These are phyloP conservation scores for Irpex sp. DNA, from an alignment of 1,284 basidiomycete genomes.

Conservation along the genomic window DNA sequence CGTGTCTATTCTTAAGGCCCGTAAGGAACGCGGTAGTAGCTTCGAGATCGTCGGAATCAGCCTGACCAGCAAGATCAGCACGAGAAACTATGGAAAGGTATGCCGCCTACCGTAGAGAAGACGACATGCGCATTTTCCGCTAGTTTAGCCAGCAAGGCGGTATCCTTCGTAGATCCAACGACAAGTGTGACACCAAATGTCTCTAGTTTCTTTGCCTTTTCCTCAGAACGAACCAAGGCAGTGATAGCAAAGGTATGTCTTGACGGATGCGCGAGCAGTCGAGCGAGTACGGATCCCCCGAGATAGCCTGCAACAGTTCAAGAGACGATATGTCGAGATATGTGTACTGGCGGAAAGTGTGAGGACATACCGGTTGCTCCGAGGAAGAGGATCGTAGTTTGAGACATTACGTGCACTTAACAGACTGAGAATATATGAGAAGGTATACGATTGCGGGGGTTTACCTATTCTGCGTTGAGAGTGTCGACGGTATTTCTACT, in stretches of 20 bases:
- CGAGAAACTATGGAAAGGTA: not conserved
- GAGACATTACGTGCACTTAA: not conserved
- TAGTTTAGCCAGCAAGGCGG: constrained; percentile 12
- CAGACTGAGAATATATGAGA: too few relatives aligned
- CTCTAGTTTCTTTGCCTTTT: not conserved
- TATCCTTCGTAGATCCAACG: constrained; percentile 35
- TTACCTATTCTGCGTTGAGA: too few relatives aligned
- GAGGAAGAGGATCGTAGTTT: not conserved
- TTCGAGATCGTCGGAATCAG: constrained; percentile 35
- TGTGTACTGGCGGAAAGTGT: not conserved
- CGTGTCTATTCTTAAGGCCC: constrained; percentile 41
- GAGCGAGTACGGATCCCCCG: constrained; percentile 33
- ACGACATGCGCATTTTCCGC: not conserved
- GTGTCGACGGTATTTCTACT: too few relatives aligned
- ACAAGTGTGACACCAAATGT: constrained; percentile 32
- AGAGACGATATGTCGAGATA: not conserved
- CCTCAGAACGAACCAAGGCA: not conserved
- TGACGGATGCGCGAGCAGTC: not conserved
- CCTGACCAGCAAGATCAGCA: not conserved
- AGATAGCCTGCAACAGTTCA: constrained; percentile 31
- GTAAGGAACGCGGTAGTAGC: constrained; percentile 38
- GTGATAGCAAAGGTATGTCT: not conserved
- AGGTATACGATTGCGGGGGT: too few relatives aligned
- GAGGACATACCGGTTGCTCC: not conserved
- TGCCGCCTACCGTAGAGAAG: not conserved